phyloP scores from a whole-genome alignment of 805 yeast species.

The Yarrowia porcina region DNA sequence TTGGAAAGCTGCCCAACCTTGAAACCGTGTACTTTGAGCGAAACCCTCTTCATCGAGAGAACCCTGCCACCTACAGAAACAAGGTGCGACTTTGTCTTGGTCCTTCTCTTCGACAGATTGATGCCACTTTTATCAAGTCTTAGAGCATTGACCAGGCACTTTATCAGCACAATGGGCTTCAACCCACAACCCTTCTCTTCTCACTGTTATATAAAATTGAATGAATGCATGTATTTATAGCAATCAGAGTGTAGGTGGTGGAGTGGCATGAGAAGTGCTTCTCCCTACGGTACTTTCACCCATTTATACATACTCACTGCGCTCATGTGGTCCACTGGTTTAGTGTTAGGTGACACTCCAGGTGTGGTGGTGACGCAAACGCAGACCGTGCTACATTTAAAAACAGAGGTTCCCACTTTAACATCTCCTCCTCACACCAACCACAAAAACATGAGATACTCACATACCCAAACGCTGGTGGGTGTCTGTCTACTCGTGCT shows the following conservation, averaged over 20 bases:
- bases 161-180: not conserved
- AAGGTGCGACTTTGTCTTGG: conserved; percentile 73
- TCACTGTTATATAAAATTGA: not conserved
- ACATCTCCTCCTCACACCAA: not conserved
- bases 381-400: not conserved
- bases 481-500: conserved; percentile 6
- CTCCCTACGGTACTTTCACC: no score
- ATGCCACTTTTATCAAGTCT: conserved; percentile 64
- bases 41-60: conserved; percentile 74
- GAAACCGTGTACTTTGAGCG: conserved; percentile 94
- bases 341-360: not conserved
- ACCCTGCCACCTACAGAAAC: conserved; percentile 80
- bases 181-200: not conserved
- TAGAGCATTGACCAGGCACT: no score
- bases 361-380: not conserved
- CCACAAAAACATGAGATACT: conserved; percentile 18
- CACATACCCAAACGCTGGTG: conserved; percentile 6
- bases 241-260: not conserved
- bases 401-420: not conserved
- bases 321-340: not conserved
- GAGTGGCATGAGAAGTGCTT: no score
- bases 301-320: no score
- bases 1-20: conserved; percentile 58
- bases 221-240: conserved; percentile 10
- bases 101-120: conserved; percentile 73